phyloP scores from a whole-genome alignment of 176 grass and related monocot species.

The Typha latifolia region DNA sequence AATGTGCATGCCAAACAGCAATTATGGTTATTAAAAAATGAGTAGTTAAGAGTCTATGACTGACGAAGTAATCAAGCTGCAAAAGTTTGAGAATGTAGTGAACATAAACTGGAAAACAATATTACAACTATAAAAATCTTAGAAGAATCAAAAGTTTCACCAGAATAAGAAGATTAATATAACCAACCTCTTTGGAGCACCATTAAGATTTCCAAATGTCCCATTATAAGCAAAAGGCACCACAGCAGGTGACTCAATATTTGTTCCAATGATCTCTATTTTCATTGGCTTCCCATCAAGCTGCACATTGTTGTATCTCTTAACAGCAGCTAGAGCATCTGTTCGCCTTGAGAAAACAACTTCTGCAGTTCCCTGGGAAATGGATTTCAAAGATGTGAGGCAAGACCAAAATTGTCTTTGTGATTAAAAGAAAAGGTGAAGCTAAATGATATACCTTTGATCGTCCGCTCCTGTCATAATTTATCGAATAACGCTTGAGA shows the following conservation, averaged over 20 bases:
- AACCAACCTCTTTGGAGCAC: constrained; percentile 34
- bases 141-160: background rate
- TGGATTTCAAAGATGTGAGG: background rate
- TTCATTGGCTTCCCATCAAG: constrained; percentile 92
- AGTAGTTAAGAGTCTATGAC: background rate
- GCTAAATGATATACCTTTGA: constrained; percentile 46
- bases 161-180: background rate
- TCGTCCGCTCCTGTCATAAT: constrained; percentile 67
- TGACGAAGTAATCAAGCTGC: background rate
- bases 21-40: too few relatives aligned
- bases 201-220: constrained; percentile 19
- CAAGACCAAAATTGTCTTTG: background rate
- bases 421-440: background rate
- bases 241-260: constrained; percentile 31
- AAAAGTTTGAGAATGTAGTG: background rate
- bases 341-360: constrained; percentile 75
- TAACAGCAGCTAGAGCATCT: constrained; percentile 69
- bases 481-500: constrained; percentile 75
- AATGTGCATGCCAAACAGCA: too few relatives aligned
- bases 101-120: background rate
- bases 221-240: constrained; percentile 14
- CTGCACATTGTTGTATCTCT: constrained; percentile 70
- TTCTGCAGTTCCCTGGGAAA: constrained; percentile 69
- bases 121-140: background rate
- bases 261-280: constrained; percentile 64